These are phyloP conservation scores for Macrolepiota fuliginosa DNA, from an alignment of 768 basidiomycete species.

Conservation along the genomic window DNA sequence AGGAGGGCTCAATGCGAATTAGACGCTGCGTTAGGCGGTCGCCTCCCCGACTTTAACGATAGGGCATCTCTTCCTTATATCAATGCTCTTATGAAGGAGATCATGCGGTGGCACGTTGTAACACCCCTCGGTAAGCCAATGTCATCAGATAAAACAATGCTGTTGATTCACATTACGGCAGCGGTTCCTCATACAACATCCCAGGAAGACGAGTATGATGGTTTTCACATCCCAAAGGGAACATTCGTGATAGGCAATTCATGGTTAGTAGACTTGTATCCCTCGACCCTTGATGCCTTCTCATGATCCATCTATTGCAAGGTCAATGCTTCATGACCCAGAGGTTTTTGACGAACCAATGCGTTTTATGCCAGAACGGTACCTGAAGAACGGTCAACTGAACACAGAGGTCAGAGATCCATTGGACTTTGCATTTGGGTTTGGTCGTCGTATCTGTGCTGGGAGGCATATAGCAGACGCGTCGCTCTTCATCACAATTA, in stretches of 20 bases:
- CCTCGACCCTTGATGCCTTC: neutral
- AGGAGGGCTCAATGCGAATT: too few relatives aligned
- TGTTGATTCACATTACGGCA: neutral
- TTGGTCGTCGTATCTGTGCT: constrained; percentile 25
- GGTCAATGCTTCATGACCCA: constrained; percentile 26
- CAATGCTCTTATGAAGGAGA: constrained; percentile 33
- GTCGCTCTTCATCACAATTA: constrained; percentile 16
- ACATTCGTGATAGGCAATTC: constrained; percentile 30
- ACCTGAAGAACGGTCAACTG: constrained; percentile 23
- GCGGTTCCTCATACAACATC: neutral
- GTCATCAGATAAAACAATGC: constrained; percentile 17
- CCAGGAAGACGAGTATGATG: constrained; percentile 17
- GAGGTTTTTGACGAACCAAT: constrained; percentile 22
- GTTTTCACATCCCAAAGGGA: constrained; percentile 31
- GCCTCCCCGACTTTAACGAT: too few relatives aligned
- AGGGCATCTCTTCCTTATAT: constrained; percentile 28
- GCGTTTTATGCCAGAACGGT: constrained; percentile 26
- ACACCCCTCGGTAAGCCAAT: constrained; percentile 28
- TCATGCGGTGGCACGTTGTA: constrained; percentile 30
- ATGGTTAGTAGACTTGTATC: constrained; percentile 17
- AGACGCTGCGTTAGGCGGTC: too few relatives aligned
- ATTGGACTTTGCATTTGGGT: constrained; percentile 24
- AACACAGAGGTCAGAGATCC: constrained; percentile 20
- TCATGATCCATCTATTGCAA: neutral
- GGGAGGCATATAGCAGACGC: constrained; percentile 17